These are phyloP conservation scores for Wickerhamiella dianesei DNA, from an alignment of 805 yeast genomes.

Conservation along the genomic window DNA sequence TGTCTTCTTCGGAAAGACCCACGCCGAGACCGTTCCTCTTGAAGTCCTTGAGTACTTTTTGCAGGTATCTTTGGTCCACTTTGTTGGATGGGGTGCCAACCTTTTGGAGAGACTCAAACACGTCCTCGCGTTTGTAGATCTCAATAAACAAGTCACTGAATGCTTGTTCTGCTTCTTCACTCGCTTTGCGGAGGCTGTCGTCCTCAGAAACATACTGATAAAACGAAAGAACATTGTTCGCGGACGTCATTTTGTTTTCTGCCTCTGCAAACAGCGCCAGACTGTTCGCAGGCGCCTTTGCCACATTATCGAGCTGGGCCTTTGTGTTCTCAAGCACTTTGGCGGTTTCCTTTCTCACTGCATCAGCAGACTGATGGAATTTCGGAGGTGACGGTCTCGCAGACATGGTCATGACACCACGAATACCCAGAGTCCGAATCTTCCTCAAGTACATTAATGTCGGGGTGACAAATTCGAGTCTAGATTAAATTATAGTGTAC, in stretches of 20 bases:
- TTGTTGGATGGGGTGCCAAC: constrained; percentile 22
- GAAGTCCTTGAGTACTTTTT: constrained; percentile 43
- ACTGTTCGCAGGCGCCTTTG: neutral
- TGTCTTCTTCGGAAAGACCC: constrained; percentile 36
- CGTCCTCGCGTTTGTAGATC: constrained; percentile 49
- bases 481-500: too few relatives aligned
- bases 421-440: too few relatives aligned
- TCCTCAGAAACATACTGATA: constrained; percentile 58
- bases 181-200: constrained; percentile 57
- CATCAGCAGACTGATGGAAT: neutral
- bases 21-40: constrained; percentile 53
- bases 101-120: constrained; percentile 39
- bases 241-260: constrained; percentile 36
- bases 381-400: neutral
- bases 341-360: neutral
- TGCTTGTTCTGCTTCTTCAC: constrained; percentile 46
- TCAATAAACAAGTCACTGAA: constrained; percentile 49
- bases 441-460: too few relatives aligned
- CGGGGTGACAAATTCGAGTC: too few relatives aligned
- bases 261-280: constrained; percentile 14
- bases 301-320: neutral
- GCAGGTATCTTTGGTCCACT: constrained; percentile 45
- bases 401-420: neutral
- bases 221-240: constrained; percentile 44
- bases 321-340: neutral